Conservation (phyloP, 2,329 filamentous ascomycete genomes). For the Botrytis porri region DNA sequence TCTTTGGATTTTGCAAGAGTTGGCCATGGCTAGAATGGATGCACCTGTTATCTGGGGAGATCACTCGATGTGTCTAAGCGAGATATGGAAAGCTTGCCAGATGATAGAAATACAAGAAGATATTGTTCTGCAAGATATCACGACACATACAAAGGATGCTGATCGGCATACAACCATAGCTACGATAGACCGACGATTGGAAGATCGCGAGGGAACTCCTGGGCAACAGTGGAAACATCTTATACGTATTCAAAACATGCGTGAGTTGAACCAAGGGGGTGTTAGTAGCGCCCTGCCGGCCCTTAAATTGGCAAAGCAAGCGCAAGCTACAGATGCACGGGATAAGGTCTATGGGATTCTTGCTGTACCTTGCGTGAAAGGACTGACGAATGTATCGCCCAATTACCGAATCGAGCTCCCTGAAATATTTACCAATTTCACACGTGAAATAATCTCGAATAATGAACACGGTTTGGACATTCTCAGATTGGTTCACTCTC, state of each 20-base stretch:
- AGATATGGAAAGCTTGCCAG: constrained; percentile 17
- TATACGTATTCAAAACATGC: constrained; percentile 15
- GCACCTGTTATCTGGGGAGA: constrained; percentile 11
- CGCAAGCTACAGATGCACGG: constrained; percentile 19
- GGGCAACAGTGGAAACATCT: constrained; percentile 19
- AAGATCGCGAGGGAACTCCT: constrained; percentile 14
- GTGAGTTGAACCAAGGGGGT: background rate
- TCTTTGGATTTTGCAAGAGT: constrained; percentile 19
- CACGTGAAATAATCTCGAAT: constrained; percentile 13
- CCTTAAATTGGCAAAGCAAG: constrained; percentile 9
- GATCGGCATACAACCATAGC: background rate
- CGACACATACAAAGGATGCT: background rate
- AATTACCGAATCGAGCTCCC: constrained; percentile 13
- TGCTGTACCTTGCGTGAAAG: constrained; percentile 15
- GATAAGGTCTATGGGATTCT: constrained; percentile 20
- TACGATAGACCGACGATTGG: constrained; percentile 9
- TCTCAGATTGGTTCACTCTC: constrained; percentile 12
- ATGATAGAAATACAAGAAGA: constrained; percentile 12
- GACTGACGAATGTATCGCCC: background rate
- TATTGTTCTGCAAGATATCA: constrained; percentile 5
- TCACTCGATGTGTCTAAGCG: constrained; percentile 4
- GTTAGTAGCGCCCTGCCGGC: constrained; percentile 3
- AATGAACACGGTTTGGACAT: constrained; percentile 14
- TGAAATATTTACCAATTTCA: constrained; percentile 12
- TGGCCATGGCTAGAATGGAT: constrained; percentile 14